A percentile compares a stretch with the other conserved stretches of the same genome.
These are phyloP conservation scores for Pestalotiopsis sp. DNA, from an alignment of 2,329 filamentous ascomycete species.

Conservation along the genomic window DNA sequence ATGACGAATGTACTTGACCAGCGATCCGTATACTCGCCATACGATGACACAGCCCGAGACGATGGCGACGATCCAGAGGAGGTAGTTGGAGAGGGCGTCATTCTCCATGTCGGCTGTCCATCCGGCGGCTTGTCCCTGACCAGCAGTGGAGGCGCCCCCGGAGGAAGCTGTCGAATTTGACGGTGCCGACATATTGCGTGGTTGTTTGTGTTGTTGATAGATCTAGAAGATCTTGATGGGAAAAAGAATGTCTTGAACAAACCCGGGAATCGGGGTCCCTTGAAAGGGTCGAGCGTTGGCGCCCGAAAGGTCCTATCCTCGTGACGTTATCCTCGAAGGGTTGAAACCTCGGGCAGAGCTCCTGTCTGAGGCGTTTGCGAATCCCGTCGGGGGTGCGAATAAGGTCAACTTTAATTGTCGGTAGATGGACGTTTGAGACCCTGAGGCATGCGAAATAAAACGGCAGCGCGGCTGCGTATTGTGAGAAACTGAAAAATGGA, in stretches of 20 bases:
- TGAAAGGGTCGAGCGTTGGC: not conserved
- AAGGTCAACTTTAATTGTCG: constrained; percentile 15
- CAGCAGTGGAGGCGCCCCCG: constrained; percentile 1
- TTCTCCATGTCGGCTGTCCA: constrained; percentile 46
- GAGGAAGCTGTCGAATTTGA: not conserved
- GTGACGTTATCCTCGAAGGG: constrained; percentile 1
- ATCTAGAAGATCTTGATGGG: not conserved
- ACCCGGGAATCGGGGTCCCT: not conserved
- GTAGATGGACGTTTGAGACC: not conserved
- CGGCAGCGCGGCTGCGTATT: constrained; percentile 9
- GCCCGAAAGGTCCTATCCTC: not conserved
- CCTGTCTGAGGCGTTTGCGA: not conserved
- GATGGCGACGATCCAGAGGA: constrained; percentile 64
- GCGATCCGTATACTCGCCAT: constrained; percentile 64
- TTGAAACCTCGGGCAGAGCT: not conserved
- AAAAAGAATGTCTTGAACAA: constrained; percentile 1
- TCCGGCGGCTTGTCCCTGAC: constrained; percentile 27
- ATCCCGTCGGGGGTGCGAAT: constrained; percentile 1
- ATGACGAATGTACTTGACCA: constrained; percentile 70
- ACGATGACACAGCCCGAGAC: constrained; percentile 64
- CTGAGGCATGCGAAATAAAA: not conserved
- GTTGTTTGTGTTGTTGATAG: not conserved
- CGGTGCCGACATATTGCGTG: not conserved
- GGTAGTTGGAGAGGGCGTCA: constrained; percentile 59
- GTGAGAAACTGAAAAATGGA: not conserved